These are phyloP conservation scores for Venturia effusa DNA, from an alignment of 2,329 filamentous ascomycete genomes.

Conservation along the genomic window DNA sequence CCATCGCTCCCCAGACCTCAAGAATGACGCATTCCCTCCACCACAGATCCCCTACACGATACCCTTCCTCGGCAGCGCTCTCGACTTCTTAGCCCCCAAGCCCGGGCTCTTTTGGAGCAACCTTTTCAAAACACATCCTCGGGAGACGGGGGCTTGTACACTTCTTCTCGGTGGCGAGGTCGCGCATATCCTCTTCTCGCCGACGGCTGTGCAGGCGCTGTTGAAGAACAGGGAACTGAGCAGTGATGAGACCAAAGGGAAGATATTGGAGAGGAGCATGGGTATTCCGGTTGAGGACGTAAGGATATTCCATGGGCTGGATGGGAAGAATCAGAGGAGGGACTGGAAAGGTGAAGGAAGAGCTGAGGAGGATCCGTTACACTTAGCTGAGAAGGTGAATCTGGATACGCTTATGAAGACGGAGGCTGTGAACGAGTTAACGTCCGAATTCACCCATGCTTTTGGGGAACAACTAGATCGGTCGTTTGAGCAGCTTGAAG, in stretches of 20 bases:
- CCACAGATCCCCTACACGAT: constrained; percentile 20
- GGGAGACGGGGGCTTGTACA: constrained; percentile 19
- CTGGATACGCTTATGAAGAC: constrained; percentile 18
- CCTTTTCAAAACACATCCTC: constrained; percentile 20
- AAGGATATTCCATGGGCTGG: neutral
- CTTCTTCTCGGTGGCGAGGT: constrained; percentile 18
- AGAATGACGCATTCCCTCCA: neutral
- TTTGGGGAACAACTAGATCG: constrained; percentile 16
- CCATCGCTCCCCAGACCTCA: neutral
- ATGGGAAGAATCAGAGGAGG: neutral
- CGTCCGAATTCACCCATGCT: constrained; percentile 16
- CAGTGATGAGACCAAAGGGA: constrained; percentile 19
- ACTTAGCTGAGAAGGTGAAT: constrained; percentile 20
- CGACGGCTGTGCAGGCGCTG: constrained; percentile 18
- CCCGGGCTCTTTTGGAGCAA: constrained; percentile 19
- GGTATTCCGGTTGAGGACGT: constrained; percentile 13
- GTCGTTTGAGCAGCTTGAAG: neutral
- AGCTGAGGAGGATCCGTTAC: constrained; percentile 11
- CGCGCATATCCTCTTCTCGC: constrained; percentile 19
- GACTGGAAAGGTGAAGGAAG: constrained; percentile 5
- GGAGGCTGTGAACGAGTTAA: constrained; percentile 23
- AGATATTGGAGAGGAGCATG: constrained; percentile 18
- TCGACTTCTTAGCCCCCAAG: constrained; percentile 17
- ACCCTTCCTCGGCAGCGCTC: constrained; percentile 20
- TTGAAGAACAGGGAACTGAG: constrained; percentile 18